These are phyloP conservation scores for Spinacia oleracea DNA, from an alignment of 179 eudicot genomes.

Conservation along the genomic window DNA sequence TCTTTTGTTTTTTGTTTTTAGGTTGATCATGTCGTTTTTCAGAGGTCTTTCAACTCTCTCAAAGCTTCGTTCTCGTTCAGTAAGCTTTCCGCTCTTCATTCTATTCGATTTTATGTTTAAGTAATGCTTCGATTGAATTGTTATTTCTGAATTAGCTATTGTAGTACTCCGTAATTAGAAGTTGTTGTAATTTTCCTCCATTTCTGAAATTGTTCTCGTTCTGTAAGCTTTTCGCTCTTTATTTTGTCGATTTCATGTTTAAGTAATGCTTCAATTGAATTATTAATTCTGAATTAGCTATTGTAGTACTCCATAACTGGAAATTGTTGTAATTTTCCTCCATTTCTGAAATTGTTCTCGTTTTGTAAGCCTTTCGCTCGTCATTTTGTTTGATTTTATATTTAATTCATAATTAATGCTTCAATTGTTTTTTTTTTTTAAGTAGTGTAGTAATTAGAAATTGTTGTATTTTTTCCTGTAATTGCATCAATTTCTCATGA, in stretches of 20 bases:
- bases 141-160: no score
- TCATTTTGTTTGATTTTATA: no score
- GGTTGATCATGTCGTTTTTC: conserved; percentile 11
- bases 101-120: neutral
- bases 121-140: no score
- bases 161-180: no score
- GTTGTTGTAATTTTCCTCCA: neutral
- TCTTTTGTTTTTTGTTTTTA: neutral
- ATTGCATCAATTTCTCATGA: no score
- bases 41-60: conserved; percentile 5
- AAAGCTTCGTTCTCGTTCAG: neutral
- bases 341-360: neutral
- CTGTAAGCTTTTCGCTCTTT: no score
- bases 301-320: no score
- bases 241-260: no score
- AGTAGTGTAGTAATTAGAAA: neutral
- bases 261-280: neutral
- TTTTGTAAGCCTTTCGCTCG: no score
- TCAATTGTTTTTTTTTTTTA: neutral
- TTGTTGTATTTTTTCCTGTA: neutral
- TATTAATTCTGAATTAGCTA: neutral
- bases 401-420: no score
- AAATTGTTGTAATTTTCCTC: neutral
- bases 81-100: neutral
- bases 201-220: no score